Evolutionary conservation across 2,329 filamentous ascomycete genomes (phyloP).

Genomic region (Ceratocystis harringtonii): DNA sequence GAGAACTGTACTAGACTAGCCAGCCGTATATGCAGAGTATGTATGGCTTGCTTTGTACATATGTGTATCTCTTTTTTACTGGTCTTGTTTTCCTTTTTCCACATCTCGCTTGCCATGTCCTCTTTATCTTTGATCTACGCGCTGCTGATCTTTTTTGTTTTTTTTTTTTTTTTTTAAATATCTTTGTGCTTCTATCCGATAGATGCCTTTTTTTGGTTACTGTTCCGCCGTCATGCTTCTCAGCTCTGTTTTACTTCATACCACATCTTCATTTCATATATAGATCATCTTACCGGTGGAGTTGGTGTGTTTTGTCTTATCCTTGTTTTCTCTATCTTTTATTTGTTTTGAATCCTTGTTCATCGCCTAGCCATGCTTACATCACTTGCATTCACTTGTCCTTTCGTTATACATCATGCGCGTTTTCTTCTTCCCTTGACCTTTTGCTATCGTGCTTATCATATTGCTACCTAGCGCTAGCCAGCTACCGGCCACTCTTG

Average conservation of each 20-base stretch:
- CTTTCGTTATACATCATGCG: not conserved
- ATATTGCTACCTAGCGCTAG: no score
- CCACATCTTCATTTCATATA: not conserved
- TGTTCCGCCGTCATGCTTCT: not conserved
- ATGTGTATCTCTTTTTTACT: no score
- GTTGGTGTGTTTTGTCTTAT: not conserved
- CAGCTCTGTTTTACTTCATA: not conserved
- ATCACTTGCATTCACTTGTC: not conserved
- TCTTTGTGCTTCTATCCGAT: not conserved
- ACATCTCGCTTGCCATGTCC: not conserved
- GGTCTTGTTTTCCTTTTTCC: not conserved
- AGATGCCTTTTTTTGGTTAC: not conserved
- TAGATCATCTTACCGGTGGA: conserved; percentile 2
- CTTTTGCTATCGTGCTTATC: no score
- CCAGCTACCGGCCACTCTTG: no score
- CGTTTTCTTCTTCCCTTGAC: not conserved
- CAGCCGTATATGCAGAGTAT: no score
- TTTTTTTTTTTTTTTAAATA: not conserved
- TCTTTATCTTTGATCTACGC: not conserved
- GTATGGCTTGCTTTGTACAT: no score
- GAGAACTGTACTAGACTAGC: conserved; percentile 9
- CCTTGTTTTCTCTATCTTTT: not conserved
- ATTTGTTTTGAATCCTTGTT: not conserved
- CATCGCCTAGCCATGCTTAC: not conserved
- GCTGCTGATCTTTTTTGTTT: not conserved